Percentiles rank a stretch among this genome's conserved stretches.
phyloP scores from a whole-genome alignment of 495 filamentous ascomycete species.

The Gamarada debralockiae region DNA sequence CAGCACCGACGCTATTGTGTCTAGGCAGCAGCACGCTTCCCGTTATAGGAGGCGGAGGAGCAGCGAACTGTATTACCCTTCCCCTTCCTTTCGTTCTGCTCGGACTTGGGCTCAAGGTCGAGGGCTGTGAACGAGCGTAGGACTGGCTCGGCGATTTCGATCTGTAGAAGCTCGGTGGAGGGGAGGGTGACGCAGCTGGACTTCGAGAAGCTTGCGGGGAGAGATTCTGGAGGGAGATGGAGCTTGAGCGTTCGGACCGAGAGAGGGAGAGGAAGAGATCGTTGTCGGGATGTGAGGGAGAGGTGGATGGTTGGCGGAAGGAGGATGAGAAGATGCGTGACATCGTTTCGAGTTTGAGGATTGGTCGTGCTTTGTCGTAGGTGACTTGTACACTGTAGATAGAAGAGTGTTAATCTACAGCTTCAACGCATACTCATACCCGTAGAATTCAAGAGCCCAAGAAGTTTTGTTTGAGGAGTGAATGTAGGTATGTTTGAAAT shows the following conservation, averaged over 20 bases:
- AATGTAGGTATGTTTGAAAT: too few species aligned
- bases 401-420: too few species aligned
- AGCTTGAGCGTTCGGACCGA: slow-evolving; percentile 7
- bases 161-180: slow-evolving; percentile 22
- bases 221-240: slow-evolving; percentile 19
- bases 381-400: too few species aligned
- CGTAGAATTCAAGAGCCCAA: too few species aligned
- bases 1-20: too few species aligned
- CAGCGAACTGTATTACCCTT: slow-evolving; percentile 19
- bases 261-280: slow-evolving; percentile 16
- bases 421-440: too few species aligned
- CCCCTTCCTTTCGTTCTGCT: slow-evolving; percentile 1
- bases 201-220: slow-evolving; percentile 12
- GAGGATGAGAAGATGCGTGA: slow-evolving; percentile 16
- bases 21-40: slow-evolving; percentile 3
- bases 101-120: background rate
- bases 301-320: slow-evolving; percentile 7
- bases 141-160: background rate
- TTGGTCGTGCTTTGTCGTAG: too few species aligned
- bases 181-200: slow-evolving; percentile 9
- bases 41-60: slow-evolving; percentile 24
- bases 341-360: background rate
- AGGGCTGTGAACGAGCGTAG: too few species aligned
- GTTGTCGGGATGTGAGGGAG: slow-evolving; percentile 17
- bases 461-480: too few species aligned